These are phyloP conservation scores for Eucalyptus tenuipes DNA, from an alignment of 345 rosid species.

Conservation along the genomic window DNA sequence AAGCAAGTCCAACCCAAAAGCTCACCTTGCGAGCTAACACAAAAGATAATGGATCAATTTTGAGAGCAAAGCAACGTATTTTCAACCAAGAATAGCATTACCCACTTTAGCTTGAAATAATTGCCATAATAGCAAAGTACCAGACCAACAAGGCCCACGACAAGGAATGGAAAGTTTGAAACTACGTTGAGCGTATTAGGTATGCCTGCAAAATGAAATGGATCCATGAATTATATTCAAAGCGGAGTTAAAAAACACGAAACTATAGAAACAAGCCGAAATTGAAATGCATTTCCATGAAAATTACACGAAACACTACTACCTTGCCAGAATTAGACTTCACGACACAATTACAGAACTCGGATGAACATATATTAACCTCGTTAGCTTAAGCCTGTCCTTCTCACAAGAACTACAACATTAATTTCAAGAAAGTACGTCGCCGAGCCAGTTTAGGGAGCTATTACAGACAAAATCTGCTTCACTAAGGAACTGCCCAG, in stretches of 20 bases:
- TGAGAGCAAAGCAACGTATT: neutral
- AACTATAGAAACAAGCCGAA: neutral
- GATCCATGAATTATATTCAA: neutral
- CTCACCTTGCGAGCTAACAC: conserved; percentile 75
- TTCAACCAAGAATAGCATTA: neutral
- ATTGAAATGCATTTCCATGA: neutral
- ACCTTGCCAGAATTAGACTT: neutral
- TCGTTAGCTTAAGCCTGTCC: neutral
- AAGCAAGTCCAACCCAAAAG: conserved; percentile 82
- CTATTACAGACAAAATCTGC: neutral
- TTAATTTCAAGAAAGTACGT: neutral
- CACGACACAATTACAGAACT: neutral
- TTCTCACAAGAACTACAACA: neutral
- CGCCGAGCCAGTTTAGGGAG: neutral
- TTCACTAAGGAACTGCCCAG: neutral
- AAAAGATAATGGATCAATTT: neutral
- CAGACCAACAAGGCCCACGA: conserved; percentile 70
- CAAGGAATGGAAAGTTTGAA: conserved; percentile 91
- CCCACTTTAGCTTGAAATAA: conserved; percentile 74
- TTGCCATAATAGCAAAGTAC: conserved; percentile 62
- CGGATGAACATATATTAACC: neutral
- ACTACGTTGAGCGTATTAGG: conserved; percentile 73
- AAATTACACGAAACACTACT: neutral
- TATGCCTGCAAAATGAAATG: conserved; percentile 45
- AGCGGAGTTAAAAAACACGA: neutral